Percentiles rank a stretch among this genome's conserved stretches.
Evolutionary conservation across 2,329 filamentous ascomycete species (phyloP).

Genomic region (Periconia digitata): DNA sequence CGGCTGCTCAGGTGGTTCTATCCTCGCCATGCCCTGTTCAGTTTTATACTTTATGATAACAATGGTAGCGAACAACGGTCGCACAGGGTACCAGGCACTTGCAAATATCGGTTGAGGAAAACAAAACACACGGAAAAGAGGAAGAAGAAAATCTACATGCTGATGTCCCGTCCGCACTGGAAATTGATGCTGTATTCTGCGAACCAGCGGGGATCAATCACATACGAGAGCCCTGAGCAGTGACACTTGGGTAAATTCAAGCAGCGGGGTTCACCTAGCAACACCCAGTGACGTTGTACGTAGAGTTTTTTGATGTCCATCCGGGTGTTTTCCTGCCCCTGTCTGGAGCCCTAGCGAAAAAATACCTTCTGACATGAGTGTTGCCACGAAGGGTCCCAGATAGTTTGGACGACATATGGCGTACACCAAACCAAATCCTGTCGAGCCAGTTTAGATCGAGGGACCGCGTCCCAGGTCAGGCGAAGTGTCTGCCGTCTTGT

Average conservation of each 20-base stretch:
- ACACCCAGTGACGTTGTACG: not conserved
- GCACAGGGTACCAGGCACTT: not conserved
- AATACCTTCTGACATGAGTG: not conserved
- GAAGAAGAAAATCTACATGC: no score
- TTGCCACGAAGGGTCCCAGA: not conserved
- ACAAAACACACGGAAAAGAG: no score
- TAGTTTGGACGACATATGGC: constrained; percentile 1
- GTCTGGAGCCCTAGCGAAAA: not conserved
- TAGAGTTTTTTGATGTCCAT: not conserved
- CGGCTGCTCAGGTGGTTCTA: no score
- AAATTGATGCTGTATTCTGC: no score
- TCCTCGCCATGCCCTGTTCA: no score
- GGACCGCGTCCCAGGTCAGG: no score
- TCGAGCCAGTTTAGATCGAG: not conserved
- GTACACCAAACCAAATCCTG: constrained; percentile 4
- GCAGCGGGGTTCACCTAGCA: not conserved
- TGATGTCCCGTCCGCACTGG: no score
- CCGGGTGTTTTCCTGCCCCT: no score
- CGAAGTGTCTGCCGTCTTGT: not conserved
- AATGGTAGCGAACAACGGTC: not conserved
- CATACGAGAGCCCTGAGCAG: no score
- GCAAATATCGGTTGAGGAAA: no score
- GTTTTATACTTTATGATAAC: no score
- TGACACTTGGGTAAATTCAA: not conserved
- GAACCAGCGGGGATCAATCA: no score